Evolutionary conservation across 306 rosid genomes (phyloP).

Genomic region (Lathyrus aphaca): DNA sequence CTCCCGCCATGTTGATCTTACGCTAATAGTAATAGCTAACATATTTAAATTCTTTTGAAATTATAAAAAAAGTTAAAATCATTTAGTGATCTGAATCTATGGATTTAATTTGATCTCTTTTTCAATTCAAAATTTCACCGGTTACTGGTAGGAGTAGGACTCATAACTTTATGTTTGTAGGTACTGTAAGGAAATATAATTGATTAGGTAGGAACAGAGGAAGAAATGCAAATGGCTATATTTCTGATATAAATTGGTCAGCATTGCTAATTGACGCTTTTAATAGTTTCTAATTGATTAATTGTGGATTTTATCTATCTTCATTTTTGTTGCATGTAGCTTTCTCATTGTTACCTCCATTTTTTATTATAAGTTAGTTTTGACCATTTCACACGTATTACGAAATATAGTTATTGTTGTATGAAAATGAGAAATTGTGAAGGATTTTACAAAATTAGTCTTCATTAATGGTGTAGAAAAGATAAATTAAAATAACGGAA

Average conservation of each 20-base stretch:
- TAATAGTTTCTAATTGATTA: slow-evolving; percentile 13
- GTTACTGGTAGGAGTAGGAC: neutral
- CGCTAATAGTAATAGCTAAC: slow-evolving; percentile 2
- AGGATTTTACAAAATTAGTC: too few relatives aligned
- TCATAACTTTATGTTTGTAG: neutral
- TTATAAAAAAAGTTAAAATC: neutral
- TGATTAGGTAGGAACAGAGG: neutral
- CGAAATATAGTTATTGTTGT: too few relatives aligned
- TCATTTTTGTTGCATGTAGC: slow-evolving; percentile 1
- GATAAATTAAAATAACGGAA: too few relatives aligned
- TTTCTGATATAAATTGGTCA: slow-evolving; percentile 15
- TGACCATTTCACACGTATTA: too few relatives aligned
- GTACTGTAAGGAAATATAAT: slow-evolving; percentile 1
- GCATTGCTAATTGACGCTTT: slow-evolving; percentile 13
- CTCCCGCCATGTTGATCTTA: neutral
- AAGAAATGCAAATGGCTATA: slow-evolving; percentile 6
- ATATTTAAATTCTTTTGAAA: slow-evolving; percentile 11
- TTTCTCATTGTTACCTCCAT: slow-evolving; percentile 22
- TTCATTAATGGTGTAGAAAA: too few relatives aligned
- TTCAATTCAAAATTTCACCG: slow-evolving; percentile 3
- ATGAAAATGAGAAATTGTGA: too few relatives aligned
- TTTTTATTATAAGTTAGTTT: neutral
- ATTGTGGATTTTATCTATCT: slow-evolving; percentile 14
- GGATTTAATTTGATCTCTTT: slow-evolving; percentile 1
- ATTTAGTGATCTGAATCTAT: neutral